Percentiles rank a stretch among this genome's conserved stretches.
Conservation (phyloP, 441 rosid genomes). For the Bocquillonia castaneifolia region DNA sequence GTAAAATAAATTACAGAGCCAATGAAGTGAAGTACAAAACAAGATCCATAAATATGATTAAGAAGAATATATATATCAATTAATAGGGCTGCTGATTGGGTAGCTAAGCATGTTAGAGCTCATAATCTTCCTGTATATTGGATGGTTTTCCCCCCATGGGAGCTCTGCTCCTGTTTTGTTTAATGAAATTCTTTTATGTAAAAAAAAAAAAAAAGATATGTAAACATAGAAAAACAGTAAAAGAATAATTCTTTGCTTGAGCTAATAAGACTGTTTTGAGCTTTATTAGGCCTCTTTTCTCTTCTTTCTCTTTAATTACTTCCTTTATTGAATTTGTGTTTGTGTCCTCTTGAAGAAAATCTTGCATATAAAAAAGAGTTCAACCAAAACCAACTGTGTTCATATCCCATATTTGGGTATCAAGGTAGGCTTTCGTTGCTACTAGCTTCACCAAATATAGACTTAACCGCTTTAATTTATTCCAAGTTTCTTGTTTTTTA, state of each 20-base stretch:
- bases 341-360: neutral
- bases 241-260: slow-evolving; percentile 44
- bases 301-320: neutral
- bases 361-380: neutral
- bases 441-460: neutral
- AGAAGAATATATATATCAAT: no score
- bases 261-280: slow-evolving; percentile 28
- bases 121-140: no score
- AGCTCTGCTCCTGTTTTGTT: no score
- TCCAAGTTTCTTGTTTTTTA: neutral
- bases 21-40: no score
- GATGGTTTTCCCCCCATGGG: no score
- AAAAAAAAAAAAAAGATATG: no score
- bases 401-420: neutral
- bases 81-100: no score
- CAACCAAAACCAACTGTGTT: slow-evolving; percentile 6
- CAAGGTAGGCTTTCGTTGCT: slow-evolving; percentile 1
- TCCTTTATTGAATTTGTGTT: neutral
- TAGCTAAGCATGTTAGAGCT: no score
- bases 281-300: slow-evolving; percentile 16
- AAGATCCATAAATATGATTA: no score
- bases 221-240: neutral
- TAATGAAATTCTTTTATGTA: no score
- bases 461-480: neutral
- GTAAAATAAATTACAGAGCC: no score